A percentile compares a stretch with the other conserved stretches of the same genome.
Conservation (phyloP, 805 yeast species). For the Myxozyma geophila region DNA sequence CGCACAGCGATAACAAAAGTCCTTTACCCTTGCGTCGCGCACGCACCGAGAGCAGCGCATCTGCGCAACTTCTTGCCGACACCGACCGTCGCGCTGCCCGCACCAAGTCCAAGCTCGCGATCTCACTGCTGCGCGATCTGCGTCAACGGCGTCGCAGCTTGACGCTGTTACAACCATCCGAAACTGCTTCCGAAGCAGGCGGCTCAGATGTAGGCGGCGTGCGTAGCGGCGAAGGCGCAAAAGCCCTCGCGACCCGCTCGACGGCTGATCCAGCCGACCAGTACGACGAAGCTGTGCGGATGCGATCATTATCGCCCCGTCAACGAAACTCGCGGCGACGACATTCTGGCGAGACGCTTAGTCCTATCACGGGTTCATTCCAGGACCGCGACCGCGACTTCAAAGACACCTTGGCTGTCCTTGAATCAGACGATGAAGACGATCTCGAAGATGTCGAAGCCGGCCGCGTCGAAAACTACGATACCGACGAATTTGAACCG, state of each 20-base stretch:
- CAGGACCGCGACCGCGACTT: not conserved
- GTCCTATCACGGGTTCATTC: not conserved
- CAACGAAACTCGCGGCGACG: not conserved
- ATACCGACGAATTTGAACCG: conserved; percentile 11
- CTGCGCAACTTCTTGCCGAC: not conserved
- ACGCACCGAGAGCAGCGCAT: conserved; percentile 9
- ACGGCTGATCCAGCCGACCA: conserved; percentile 1
- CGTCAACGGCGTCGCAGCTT: conserved; percentile 24
- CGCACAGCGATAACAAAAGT: not conserved
- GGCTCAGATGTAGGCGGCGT: conserved; percentile 9
- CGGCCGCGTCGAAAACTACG: conserved; percentile 3
- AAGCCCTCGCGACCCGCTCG: conserved; percentile 9
- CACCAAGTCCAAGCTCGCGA: conserved; percentile 21
- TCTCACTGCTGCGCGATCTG: conserved; percentile 30
- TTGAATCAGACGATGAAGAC: conserved; percentile 15
- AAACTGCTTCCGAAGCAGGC: conserved; percentile 6
- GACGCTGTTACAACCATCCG: conserved; percentile 11
- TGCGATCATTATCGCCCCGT: conserved; percentile 19
- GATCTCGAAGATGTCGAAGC: conserved; percentile 1
- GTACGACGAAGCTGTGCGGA: conserved; percentile 7
- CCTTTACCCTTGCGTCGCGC: not conserved
- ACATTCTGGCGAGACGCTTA: not conserved
- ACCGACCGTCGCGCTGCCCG: conserved; percentile 3
- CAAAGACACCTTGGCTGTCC: not conserved
- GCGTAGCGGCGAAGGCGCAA: conserved; percentile 12